A percentile compares a stretch with the other conserved stretches of the same genome.
Evolutionary conservation across 1,139 yeast genomes (phyloP).

Genomic region (Kodamaea derodonti): DNA sequence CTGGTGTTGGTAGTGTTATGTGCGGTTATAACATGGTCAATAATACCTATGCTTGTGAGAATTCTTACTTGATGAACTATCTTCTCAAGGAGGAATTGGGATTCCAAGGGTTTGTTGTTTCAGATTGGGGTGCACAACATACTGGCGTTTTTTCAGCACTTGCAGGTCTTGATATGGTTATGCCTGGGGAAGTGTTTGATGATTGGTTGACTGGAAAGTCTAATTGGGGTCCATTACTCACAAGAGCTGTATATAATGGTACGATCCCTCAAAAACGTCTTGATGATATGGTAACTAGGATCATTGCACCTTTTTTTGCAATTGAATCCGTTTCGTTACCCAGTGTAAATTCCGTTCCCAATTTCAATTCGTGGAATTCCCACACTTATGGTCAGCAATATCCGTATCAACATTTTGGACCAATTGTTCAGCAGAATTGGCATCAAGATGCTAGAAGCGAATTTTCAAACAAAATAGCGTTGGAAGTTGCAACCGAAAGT

Average conservation of each 20-base stretch:
- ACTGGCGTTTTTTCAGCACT: constrained; percentile 54
- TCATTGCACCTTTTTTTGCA: constrained; percentile 55
- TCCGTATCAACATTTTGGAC: constrained; percentile 52
- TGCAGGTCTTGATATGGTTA: constrained; percentile 63
- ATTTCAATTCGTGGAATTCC: constrained; percentile 57
- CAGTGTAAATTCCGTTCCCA: constrained; percentile 45
- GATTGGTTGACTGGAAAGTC: constrained; percentile 55
- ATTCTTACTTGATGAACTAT: constrained; percentile 52
- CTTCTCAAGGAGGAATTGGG: constrained; percentile 60
- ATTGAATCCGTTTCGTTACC: constrained; percentile 30
- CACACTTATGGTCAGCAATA: constrained; percentile 52
- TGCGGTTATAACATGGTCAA: constrained; percentile 60
- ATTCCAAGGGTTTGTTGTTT: constrained; percentile 63
- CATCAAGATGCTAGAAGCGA: constrained; percentile 52
- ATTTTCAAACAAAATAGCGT: constrained; percentile 48
- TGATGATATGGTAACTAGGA: constrained; percentile 60
- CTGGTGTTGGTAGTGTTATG: constrained; percentile 62
- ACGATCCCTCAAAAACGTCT: constrained; percentile 54
- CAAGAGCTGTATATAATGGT: constrained; percentile 52
- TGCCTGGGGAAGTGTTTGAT: constrained; percentile 60
- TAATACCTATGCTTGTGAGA: constrained; percentile 59
- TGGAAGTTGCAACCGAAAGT: constrained; percentile 55
- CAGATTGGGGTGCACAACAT: constrained; percentile 67
- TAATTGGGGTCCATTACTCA: constrained; percentile 56
- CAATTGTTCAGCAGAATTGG: constrained; percentile 51